Evolutionary conservation across 768 basidiomycete species (phyloP), one percentile per base, ranked within the genome.

Genomic region (Cubamyces lactineus): DNA sequence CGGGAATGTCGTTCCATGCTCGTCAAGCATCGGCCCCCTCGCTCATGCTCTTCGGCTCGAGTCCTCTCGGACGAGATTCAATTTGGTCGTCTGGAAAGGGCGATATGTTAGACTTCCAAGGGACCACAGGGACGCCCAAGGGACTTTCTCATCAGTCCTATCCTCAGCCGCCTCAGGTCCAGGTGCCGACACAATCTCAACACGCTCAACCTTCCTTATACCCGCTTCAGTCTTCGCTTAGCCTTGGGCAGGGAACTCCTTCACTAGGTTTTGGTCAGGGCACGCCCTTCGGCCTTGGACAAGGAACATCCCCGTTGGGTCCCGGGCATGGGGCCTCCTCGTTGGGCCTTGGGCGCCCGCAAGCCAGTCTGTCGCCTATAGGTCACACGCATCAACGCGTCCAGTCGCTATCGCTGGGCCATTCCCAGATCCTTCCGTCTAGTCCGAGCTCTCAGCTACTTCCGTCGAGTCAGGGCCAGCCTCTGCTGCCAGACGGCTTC

Each of bases 11-110:
- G 50, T 42, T 61, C 17, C 68, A 66, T 63, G 62, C 30, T 30
- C 71, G 67, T 21, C 62, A 56, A 62, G 71, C 61, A 12, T 68
- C 74, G 51, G 73, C 78, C 3, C 74, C 77, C 0, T 77, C 78
- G 50, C 74, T 83, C 0, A 77, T 82, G 21, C 75, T 85, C 26
- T 86, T 89, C 65, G 81, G 84, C 21, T 79, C 82, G 7, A 82
- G 82, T 16, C 41, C 57, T 1, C 55, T 63, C 0, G 70, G 67
- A 8, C 52, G 49, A 26, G 42, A 55, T 3, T 89, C 85, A 1
- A 91, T 90, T 42, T 90, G 89, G 89, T 85, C 88, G 3, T 79
- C 86, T 15, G 78, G 76, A 3, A 86, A 86, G 61, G 83, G 84
- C 57, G 65, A 63, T 6, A 59, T 68, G 13, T 53, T 69, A 1